Conservation (phyloP, 2,329 filamentous ascomycete species). For the Arthroderma sp. region DNA sequence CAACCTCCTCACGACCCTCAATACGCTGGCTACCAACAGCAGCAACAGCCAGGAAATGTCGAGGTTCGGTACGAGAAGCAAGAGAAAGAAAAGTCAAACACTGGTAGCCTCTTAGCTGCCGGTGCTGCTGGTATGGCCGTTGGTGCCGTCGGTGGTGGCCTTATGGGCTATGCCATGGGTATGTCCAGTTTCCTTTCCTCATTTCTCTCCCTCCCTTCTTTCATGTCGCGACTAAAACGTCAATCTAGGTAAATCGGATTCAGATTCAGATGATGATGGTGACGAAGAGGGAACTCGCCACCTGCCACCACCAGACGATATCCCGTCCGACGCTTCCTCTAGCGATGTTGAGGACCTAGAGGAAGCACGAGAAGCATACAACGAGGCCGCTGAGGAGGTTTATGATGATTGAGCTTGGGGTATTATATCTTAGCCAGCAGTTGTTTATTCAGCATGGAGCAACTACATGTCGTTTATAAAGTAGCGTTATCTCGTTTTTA, state of each 20-base stretch:
- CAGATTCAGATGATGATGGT: not conserved
- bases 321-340: not conserved
- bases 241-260: too few species aligned
- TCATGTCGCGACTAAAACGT: too few species aligned
- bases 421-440: too few species aligned
- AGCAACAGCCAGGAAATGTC: not conserved
- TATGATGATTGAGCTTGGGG: not conserved
- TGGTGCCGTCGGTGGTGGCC: constrained; percentile 44
- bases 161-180: constrained; percentile 45
- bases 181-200: constrained; percentile 16
- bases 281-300: not conserved
- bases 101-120: constrained; percentile 41
- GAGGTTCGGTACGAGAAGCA: constrained; percentile 9
- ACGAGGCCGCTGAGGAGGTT: not conserved
- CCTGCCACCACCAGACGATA: not conserved
- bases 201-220: too few species aligned
- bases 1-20: constrained; percentile 7
- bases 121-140: constrained; percentile 46
- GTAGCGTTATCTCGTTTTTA: too few species aligned
- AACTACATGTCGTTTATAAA: too few species aligned
- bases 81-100: constrained; percentile 31
- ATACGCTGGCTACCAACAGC: not conserved
- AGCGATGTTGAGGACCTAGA: not conserved
- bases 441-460: too few species aligned
- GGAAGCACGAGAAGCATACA: not conserved